phyloP scores from a whole-genome alignment of 2,329 filamentous ascomycete species.

The Anisogramma anomala region DNA sequence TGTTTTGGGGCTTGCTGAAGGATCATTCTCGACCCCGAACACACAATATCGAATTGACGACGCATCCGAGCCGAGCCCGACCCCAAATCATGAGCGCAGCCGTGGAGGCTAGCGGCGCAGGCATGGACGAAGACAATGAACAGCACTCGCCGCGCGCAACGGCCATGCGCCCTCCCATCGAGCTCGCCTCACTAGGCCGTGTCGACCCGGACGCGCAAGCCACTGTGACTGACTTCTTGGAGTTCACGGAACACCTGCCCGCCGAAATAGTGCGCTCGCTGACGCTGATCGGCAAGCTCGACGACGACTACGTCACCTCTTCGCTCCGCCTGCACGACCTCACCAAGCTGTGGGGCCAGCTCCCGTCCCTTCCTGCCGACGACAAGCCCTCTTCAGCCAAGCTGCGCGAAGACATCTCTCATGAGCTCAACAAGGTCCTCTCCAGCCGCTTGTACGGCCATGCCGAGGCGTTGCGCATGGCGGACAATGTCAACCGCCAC shows the following conservation, averaged over 20 bases:
- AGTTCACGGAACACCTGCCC: slow-evolving; percentile 58
- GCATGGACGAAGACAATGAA: slow-evolving; percentile 20
- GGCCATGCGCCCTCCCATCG: slow-evolving; percentile 24
- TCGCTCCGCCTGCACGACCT: slow-evolving; percentile 45
- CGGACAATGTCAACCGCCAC: slow-evolving; percentile 51
- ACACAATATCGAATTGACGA: background rate
- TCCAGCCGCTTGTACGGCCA: slow-evolving; percentile 46
- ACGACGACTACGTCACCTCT: slow-evolving; percentile 44
- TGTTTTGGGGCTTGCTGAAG: too few relatives aligned
- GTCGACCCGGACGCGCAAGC: slow-evolving; percentile 56
- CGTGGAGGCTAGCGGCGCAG: slow-evolving; percentile 15
- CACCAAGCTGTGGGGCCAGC: slow-evolving; percentile 43
- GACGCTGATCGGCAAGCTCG: slow-evolving; percentile 53
- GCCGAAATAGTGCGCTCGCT: slow-evolving; percentile 55
- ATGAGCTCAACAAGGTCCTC: slow-evolving; percentile 41
- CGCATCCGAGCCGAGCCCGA: background rate
- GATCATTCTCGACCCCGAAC: too few relatives aligned
- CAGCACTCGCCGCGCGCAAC: slow-evolving; percentile 25
- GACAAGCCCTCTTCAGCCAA: slow-evolving; percentile 36
- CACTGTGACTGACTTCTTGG: slow-evolving; percentile 59
- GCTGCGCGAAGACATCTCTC: slow-evolving; percentile 50
- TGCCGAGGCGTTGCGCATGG: slow-evolving; percentile 52
- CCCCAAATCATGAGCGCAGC: slow-evolving; percentile 16
- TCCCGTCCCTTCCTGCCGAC: slow-evolving; percentile 37
- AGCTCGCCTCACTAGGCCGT: slow-evolving; percentile 33